Percentiles rank a stretch among this genome's conserved stretches.
Conservation (phyloP, 192 early-diverging fungal species). For the Rhizoclosmatium sp. region DNA sequence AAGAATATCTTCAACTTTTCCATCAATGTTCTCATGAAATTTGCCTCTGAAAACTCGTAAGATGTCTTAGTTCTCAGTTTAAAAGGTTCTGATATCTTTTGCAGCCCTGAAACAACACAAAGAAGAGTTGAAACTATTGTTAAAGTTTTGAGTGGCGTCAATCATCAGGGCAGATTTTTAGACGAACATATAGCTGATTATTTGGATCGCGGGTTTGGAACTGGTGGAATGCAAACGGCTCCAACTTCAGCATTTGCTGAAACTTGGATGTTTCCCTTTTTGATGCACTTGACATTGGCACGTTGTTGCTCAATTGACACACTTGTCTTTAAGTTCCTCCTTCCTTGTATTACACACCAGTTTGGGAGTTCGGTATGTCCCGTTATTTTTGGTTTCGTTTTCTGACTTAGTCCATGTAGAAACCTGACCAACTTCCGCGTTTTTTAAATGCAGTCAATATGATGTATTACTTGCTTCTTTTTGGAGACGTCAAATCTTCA, state of each 20-base stretch:
- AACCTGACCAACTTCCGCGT: conserved; percentile 1
- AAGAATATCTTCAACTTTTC: conserved; percentile 11
- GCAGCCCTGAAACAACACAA: conserved; percentile 10
- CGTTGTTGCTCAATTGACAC: conserved; percentile 25
- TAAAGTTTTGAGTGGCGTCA: conserved; percentile 13
- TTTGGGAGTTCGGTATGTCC: conserved; percentile 14
- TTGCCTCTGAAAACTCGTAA: conserved; percentile 21
- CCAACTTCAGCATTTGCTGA: neutral
- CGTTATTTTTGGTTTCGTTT: neutral
- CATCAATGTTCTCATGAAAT: conserved; percentile 5
- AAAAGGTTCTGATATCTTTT: neutral
- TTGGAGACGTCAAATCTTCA: neutral
- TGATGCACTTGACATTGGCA: conserved; percentile 2
- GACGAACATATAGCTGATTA: conserved; percentile 11
- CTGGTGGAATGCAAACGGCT: neutral
- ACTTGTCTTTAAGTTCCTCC: neutral
- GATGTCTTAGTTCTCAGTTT: neutral
- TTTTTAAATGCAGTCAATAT: conserved; percentile 4
- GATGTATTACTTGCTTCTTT: neutral
- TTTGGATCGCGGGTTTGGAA: conserved; percentile 18
- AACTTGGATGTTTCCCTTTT: conserved; percentile 2
- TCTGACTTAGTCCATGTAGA: neutral
- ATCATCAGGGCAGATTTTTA: conserved; percentile 27
- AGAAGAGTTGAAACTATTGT: conserved; percentile 19
- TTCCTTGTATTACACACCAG: conserved; percentile 5